Percentiles rank a stretch among this genome's conserved stretches.
Evolutionary conservation across 1,284 basidiomycete species (phyloP).

Genomic region (Rugosomyces carneus): DNA sequence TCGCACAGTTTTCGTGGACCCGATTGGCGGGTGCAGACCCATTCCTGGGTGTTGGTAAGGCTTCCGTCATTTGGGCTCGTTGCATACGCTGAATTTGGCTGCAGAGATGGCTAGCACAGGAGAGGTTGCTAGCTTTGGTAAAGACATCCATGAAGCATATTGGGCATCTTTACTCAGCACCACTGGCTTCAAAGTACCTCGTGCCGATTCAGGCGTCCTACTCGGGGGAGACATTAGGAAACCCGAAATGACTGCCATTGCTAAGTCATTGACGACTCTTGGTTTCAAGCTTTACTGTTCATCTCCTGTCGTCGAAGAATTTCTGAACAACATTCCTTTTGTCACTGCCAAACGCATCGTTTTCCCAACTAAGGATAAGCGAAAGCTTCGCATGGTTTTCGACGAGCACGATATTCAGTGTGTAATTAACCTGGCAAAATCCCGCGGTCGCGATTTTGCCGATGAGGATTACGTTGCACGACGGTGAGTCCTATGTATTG

Average conservation of each 20-base stretch:
- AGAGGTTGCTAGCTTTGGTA: slow-evolving; percentile 96
- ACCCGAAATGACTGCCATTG: slow-evolving; percentile 78
- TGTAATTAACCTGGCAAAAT: slow-evolving; percentile 90
- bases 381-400: slow-evolving; percentile 88
- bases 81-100: not conserved
- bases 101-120: slow-evolving; percentile 98
- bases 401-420: slow-evolving; percentile 95
- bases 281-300: slow-evolving; percentile 95
- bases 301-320: slow-evolving; percentile 74
- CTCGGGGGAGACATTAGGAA: slow-evolving; percentile 82
- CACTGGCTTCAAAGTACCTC: slow-evolving; percentile 87
- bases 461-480: slow-evolving; percentile 98
- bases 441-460: slow-evolving; percentile 70
- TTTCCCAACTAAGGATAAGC: slow-evolving; percentile 97
- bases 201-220: slow-evolving; percentile 76
- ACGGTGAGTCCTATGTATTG: slow-evolving; percentile 39
- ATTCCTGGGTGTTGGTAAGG: slow-evolving; percentile 86
- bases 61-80: not conserved
- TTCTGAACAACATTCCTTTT: slow-evolving; percentile 79
- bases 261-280: slow-evolving; percentile 70
- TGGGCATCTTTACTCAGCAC: slow-evolving; percentile 89
- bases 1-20: slow-evolving; percentile 98
- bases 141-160: slow-evolving; percentile 93
- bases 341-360: slow-evolving; percentile 83
- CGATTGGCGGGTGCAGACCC: slow-evolving; percentile 93